Evolutionary conservation across 805 yeast species (phyloP).

Genomic region (Deakozyma indianensis): DNA sequence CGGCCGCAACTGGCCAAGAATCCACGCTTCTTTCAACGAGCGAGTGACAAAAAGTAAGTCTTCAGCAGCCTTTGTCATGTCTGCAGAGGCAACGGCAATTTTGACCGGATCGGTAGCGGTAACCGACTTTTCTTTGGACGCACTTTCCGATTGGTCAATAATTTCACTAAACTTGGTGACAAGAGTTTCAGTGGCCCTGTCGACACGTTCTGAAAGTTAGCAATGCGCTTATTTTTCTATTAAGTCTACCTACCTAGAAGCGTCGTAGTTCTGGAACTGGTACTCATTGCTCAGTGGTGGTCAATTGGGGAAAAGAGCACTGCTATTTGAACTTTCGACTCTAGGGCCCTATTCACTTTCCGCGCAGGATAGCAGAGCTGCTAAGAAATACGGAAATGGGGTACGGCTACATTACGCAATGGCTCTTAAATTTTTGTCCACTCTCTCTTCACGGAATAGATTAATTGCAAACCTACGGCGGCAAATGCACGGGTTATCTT

Average conservation of each 20-base stretch:
- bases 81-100: slow-evolving; percentile 23
- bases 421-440: too few relatives aligned
- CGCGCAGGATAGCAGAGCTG: too few relatives aligned
- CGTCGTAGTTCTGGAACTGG: neutral
- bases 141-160: slow-evolving; percentile 11
- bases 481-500: too few relatives aligned
- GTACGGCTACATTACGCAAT: too few relatives aligned
- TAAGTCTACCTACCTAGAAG: slow-evolving; percentile 3
- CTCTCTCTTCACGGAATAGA: too few relatives aligned
- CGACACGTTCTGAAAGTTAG: too few relatives aligned
- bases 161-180: slow-evolving; percentile 13
- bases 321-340: too few relatives aligned
- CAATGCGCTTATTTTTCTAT: too few relatives aligned
- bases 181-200: slow-evolving; percentile 14
- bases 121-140: slow-evolving; percentile 19
- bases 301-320: too few relatives aligned
- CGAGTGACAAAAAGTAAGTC: slow-evolving; percentile 25
- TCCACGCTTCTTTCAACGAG: slow-evolving; percentile 28
- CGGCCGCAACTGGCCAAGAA: slow-evolving; percentile 24
- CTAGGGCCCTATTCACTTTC: too few relatives aligned
- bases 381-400: too few relatives aligned
- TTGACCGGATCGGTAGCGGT: slow-evolving; percentile 25
- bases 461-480: too few relatives aligned
- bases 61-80: slow-evolving; percentile 23
- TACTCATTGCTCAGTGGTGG: neutral